Base-by-base conservation (phyloP, 2,329 filamentous ascomycete genomes). In the Neofusicoccum umdonicola region DNA sequence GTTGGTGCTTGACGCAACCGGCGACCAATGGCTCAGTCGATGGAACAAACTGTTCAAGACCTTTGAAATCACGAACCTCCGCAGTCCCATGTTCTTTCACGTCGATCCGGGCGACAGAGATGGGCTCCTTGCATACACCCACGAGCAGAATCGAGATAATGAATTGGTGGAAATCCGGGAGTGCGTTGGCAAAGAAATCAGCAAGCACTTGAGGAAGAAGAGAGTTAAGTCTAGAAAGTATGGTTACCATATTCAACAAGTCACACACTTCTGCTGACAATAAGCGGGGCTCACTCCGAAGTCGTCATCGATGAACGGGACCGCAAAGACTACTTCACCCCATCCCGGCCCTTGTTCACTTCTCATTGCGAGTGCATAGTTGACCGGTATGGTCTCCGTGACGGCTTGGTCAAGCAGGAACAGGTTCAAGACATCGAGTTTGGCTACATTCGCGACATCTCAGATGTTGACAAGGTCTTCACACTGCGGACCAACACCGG, bases 41-140 rank as follows among this genome's bases (percentile, higher is more conserved):
- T 94, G 91, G 91, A 86, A 90, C 50, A 79, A 82, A 13, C 82
- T 90, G 3, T 94, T 94, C 76, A 80, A 82, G 37, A 85, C 84
- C 2, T 86, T 92, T 50, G 84, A 88, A 56, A 94, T 94, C 52
- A 82, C 84, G 1, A 86, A 93, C 70, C 79, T 95, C 44, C 83
- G 91, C 15, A 93, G 90, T 68, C 91, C 90, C 0, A 90, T 94
- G 88, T 90, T 93, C 71, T 94, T 92, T 79, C 91, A 95, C 71
- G 82, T 91, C 13, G 90, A 94, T 71, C 91, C 91, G 0, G 81
- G 85, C 0, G 90, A 94, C 74, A 82, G 90, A 1, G 91, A 94
- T 77, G 88, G 88, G 0, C 78, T 94, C 69, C 78, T 93, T 22
- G 88, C 87, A 0, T 90, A 88, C 75, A 84, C 89, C 0, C 87